Base-by-base conservation (phyloP, 2,329 filamentous ascomycete genomes). In the Colletotrichum aenigma region DNA sequence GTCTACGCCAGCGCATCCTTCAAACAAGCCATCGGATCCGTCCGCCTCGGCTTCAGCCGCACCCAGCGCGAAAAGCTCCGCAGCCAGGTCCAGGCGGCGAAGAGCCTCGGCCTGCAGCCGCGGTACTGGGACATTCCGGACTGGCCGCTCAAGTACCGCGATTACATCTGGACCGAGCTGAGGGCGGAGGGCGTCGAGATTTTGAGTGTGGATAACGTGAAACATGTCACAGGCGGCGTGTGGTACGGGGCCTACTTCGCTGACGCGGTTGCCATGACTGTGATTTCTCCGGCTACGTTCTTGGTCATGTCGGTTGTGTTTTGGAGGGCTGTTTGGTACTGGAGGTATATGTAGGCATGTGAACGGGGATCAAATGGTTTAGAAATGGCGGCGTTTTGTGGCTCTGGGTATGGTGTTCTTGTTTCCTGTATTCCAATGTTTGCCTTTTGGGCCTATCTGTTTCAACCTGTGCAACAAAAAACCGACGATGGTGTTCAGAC, bases 1-100 rank as follows among this genome's bases (percentile, higher is more conserved):
- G 92, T 91, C 83, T 94, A 94, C 81, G 91, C 93, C 18, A 92
- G 90, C 61, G 87, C 88, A 6, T 88, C 89, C 21, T 93, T 94
- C 79, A 83, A 82, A 21, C 79, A 82, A 4, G 81, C 88, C 1
- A 86, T 94, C 15, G 93, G 91, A 1, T 52, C 87, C 82, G 85
- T 86, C 81, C 79, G 88, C 86, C 79, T 80, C 52, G 81, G 81
- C 6, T 84, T 94, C 4, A 88, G 84, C 43, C 43, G 38, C 74
- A 69, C 71, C 15, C 89, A 91, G 78, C 78, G 88, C n/a, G 78
- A 77, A n/a, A 85, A 82, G 55, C 80, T 91, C 48, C 81, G 86
- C 36, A 77, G 79, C 13, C 89, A 91, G 56, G 81, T 92, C 15
- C 76, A 81, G 28, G 83, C 84, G 48, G 91, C 90, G 26, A 89